phyloP scores from a whole-genome alignment of 163 green algal genomes.

The Chlamydomonas reinhardtii region DNA sequence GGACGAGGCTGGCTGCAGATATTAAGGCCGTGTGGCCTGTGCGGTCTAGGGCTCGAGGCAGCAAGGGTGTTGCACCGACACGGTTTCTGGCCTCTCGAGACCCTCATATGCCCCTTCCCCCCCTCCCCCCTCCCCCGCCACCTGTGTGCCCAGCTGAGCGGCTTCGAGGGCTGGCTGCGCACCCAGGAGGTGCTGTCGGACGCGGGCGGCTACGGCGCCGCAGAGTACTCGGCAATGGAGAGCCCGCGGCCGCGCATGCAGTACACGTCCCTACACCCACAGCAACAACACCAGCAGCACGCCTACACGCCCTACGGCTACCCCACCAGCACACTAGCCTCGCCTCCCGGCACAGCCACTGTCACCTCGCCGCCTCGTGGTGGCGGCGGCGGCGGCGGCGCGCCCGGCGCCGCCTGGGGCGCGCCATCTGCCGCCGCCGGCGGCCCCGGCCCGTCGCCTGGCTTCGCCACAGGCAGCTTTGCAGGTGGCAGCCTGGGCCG shows the following conservation, averaged over 20 bases:
- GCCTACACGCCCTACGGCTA: not conserved
- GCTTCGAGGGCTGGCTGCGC: slow-evolving; percentile 61
- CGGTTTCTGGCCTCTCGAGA: too few relatives aligned
- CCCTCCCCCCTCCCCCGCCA: too few relatives aligned
- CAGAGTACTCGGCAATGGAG: slow-evolving; percentile 7
- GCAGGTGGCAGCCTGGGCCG: not conserved
- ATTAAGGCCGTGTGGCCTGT: too few relatives aligned
- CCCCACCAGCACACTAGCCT: not conserved
- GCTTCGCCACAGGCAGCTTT: not conserved
- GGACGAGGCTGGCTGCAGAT: too few relatives aligned
- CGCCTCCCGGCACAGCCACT: not conserved
- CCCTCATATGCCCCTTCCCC: too few relatives aligned
- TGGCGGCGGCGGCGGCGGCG: too few relatives aligned
- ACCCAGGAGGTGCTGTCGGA: slow-evolving; percentile 54
- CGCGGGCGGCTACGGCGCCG: not conserved
- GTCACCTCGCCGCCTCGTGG: not conserved
- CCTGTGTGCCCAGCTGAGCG: slow-evolving; percentile 45
- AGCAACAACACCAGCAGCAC: too few relatives aligned
- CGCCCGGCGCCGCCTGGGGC: not conserved
- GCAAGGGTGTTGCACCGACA: too few relatives aligned
- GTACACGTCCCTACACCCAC: not conserved
- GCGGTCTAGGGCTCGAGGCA: too few relatives aligned
- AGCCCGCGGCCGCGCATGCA: not conserved
- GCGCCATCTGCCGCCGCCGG: too few relatives aligned
- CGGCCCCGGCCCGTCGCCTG: too few relatives aligned